A percentile compares a stretch with the other conserved stretches of the same genome.
Evolutionary conservation across 495 filamentous ascomycete species (phyloP).

Genomic region (Neurospora pannonica): DNA sequence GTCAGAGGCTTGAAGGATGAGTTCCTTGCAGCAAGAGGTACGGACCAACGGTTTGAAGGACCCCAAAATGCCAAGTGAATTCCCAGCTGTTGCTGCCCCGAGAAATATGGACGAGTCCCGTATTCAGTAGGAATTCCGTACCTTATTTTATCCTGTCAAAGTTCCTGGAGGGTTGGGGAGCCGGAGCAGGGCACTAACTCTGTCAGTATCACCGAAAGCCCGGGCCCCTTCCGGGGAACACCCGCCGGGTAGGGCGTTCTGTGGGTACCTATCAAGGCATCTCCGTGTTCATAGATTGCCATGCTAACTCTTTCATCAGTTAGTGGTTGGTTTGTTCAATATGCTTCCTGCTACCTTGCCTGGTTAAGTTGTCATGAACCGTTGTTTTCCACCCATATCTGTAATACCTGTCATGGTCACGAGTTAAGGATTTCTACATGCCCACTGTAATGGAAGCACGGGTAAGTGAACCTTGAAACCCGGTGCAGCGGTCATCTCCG

Average conservation of each 20-base stretch:
- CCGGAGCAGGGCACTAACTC: neutral
- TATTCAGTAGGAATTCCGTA: neutral
- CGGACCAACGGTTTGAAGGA: neutral
- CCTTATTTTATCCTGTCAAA: neutral
- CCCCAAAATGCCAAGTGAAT: neutral
- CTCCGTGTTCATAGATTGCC: neutral
- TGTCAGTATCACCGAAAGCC: neutral
- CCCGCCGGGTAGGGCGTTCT: neutral
- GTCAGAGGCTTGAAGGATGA: neutral
- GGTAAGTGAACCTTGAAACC: neutral
- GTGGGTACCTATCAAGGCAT: neutral
- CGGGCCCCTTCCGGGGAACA: neutral
- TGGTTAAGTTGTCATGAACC: neutral
- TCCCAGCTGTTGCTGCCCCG: neutral
- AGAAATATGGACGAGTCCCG: neutral
- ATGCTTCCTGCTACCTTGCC: neutral
- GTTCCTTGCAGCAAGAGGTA: neutral
- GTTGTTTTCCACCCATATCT: neutral
- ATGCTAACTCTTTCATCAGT: neutral
- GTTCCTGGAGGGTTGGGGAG: neutral
- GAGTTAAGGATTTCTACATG: neutral
- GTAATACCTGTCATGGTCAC: neutral
- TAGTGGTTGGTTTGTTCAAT: neutral
- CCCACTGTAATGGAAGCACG: neutral
- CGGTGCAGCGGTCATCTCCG: neutral